Conservation (phyloP, 306 rosid species). For the Malus sieversii region DNA sequence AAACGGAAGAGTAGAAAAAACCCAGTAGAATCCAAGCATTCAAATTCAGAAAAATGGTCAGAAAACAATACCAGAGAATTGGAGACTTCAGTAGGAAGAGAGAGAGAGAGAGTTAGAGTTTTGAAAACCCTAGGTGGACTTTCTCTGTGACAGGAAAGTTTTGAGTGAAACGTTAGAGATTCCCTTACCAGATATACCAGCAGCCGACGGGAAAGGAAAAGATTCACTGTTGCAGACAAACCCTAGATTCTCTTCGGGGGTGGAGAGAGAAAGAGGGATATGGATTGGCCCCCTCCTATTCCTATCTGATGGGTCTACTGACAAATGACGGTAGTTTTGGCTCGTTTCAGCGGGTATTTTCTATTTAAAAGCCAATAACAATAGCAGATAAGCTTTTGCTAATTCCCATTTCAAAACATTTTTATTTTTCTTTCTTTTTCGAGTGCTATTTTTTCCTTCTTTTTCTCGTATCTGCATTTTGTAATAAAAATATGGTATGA, state of each 20-base stretch:
- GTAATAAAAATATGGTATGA: no score
- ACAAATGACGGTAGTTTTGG: slow-evolving; percentile 22
- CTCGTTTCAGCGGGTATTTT: background rate
- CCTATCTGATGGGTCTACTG: background rate
- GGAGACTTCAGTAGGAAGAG: background rate
- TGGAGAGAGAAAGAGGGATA: slow-evolving; percentile 14
- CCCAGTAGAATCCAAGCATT: slow-evolving; percentile 15
- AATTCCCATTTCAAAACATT: background rate
- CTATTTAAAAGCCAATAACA: slow-evolving; percentile 5
- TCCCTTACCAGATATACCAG: slow-evolving; percentile 2
- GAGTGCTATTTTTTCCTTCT: background rate
- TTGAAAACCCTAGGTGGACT: slow-evolving; percentile 13
- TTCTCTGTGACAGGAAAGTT: background rate
- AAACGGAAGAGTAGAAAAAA: background rate
- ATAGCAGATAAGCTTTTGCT: slow-evolving; percentile 8
- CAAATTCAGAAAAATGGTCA: slow-evolving; percentile 2
- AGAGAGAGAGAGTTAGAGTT: background rate
- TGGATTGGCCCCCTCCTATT: background rate
- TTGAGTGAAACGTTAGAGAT: slow-evolving; percentile 6
- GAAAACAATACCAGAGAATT: background rate
- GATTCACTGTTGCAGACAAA: slow-evolving; percentile 46
- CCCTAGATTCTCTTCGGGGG: slow-evolving; percentile 51
- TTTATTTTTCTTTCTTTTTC: background rate
- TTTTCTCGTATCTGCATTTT: background rate
- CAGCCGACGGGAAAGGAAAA: slow-evolving; percentile 16